Evolutionary conservation across 352 stramenopile genomes (phyloP).

Genomic region (Stramenopiles sp.): DNA sequence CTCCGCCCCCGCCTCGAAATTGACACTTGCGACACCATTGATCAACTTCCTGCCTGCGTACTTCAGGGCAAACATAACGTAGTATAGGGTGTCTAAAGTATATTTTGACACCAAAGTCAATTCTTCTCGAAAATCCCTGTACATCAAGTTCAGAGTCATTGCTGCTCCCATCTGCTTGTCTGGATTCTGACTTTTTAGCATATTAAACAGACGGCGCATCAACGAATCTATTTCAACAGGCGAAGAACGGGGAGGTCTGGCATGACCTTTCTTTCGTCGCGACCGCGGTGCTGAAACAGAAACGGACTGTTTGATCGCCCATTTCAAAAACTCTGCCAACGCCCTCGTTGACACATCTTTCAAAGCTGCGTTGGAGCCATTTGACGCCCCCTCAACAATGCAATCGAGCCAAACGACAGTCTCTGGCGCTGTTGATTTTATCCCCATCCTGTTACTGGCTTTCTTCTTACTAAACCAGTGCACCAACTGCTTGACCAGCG

Average conservation of each 20-base stretch:
- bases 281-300: too few species aligned
- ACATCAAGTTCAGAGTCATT: constrained; percentile 9
- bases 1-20: too few species aligned
- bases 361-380: neutral
- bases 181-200: neutral
- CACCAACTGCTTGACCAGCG: neutral
- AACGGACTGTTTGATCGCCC: neutral
- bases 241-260: too few species aligned
- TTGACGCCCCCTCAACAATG: neutral
- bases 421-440: neutral
- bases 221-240: constrained; percentile 1
- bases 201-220: neutral
- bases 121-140: constrained; percentile 2
- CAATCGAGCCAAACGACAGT: neutral
- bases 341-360: neutral
- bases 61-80: neutral
- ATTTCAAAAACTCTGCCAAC: constrained; percentile 3
- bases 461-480: neutral
- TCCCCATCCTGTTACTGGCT: neutral
- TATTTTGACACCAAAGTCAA: neutral
- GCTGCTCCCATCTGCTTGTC: neutral
- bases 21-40: too few species aligned
- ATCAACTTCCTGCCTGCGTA: too few species aligned
- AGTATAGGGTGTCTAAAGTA: neutral
- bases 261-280: neutral